Percentiles rank a stretch among this genome's conserved stretches.
Conservation (phyloP, 2,329 filamentous ascomycete species). For the Alternaria sp. region DNA sequence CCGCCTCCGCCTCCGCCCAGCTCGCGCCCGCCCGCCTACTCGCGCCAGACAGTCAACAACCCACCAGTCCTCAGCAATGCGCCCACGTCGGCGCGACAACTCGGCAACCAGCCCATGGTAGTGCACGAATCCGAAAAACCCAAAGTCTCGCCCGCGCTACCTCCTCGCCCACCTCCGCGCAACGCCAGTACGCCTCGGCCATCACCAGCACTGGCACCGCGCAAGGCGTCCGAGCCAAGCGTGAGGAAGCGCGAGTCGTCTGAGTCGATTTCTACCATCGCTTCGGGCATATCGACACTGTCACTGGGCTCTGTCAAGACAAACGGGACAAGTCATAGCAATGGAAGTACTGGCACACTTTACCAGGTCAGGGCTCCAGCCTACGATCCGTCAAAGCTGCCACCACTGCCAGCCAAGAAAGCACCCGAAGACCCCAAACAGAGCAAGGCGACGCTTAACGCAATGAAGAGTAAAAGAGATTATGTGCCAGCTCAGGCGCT, state of each 20-base stretch:
- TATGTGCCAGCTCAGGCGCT: conserved; percentile 33
- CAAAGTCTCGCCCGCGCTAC: conserved; percentile 40
- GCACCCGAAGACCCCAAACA: conserved; percentile 53
- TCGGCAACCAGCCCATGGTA: conserved; percentile 51
- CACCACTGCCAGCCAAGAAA: conserved; percentile 62
- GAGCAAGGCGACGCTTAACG: conserved; percentile 47
- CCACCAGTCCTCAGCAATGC: conserved; percentile 51
- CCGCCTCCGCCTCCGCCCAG: conserved; percentile 51
- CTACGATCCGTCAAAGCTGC: conserved; percentile 64
- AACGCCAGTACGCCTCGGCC: conserved; percentile 50
- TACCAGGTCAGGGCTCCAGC: conserved; percentile 62
- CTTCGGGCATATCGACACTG: conserved; percentile 56
- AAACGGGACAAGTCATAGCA: conserved; percentile 46
- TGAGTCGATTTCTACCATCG: conserved; percentile 63
- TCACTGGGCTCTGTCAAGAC: conserved; percentile 60
- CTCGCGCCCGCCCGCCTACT: conserved; percentile 43
- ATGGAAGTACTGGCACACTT: conserved; percentile 39
- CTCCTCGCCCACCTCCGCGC: conserved; percentile 59
- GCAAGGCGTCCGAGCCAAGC: conserved; percentile 53
- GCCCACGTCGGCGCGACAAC: conserved; percentile 41
- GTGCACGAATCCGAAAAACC: conserved; percentile 25
- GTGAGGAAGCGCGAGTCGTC: conserved; percentile 43
- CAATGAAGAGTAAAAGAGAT: conserved; percentile 48
- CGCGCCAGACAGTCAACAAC: conserved; percentile 51
- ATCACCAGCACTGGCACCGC: conserved; percentile 55